Evolutionary conservation across 176 grass and related monocot species (phyloP), one percentile per base, ranked within the genome.

Genomic region (Aegilops longissima): DNA sequence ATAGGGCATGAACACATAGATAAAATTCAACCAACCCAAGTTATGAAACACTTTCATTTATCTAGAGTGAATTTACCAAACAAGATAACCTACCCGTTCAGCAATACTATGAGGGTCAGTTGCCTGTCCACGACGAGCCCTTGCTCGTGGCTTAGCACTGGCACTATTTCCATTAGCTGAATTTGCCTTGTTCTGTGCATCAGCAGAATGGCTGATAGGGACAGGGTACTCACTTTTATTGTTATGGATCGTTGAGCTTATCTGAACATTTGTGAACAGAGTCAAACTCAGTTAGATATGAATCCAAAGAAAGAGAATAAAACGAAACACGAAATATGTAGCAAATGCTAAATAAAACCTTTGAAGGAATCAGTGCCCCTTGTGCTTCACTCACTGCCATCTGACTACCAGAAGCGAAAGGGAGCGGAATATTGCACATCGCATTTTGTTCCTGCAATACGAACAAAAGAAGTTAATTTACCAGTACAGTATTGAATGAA

Each of bases 61-160:
- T 69, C 6, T 24, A 44, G 80, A 40, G 40, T 86, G 30, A 45
- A 81, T 20, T 52, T 49, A 35, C 79, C 54, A 58, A 58, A 58
- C 54, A 81, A 30, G 68, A 58, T 81, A 81, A 83, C 90, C 79
- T 30, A 94, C 94, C 79, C 92, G 86, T 78, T 97, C 94, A 81
- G 92, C 94, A 85, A 97, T 97, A 73, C 94, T 97, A 76, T 94
- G 94, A 80, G 94, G 94, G 66, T 97, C 94, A 84, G 92, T 97
- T 45, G 94, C 90, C 40, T 97, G 92, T 61, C 94, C 92, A 23
- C 90, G 87, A 25, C 94, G 92, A 36, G 92, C 94, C 69, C 92
- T 90, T 72, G 66, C 80, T 6, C 90, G 87, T 72, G 90, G 94
- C 61, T 97, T 97, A 34, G 86, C 21, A 5, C 77, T 82, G 8